phyloP scores from a whole-genome alignment of 495 filamentous ascomycete genomes.

The Lasiosphaeria hispida region DNA sequence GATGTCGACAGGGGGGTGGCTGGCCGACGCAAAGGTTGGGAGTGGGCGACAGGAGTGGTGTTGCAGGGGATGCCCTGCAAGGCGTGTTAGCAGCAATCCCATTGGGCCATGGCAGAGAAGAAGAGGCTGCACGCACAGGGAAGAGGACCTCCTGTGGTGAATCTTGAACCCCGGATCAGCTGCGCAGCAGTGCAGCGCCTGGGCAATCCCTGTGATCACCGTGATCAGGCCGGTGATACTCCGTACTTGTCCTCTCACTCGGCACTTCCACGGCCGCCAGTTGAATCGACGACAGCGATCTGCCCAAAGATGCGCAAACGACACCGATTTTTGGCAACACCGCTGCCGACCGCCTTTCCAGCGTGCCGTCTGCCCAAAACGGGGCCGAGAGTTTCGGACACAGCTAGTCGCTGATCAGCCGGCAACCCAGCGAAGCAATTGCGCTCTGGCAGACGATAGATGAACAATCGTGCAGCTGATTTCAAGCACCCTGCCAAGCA shows the following conservation, averaged over 20 bases:
- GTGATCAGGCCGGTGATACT: slow-evolving; percentile 10
- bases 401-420: slow-evolving; percentile 16
- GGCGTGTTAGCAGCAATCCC: slow-evolving; percentile 24
- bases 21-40: slow-evolving; percentile 21
- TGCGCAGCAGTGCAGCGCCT: slow-evolving; percentile 22
- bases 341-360: not conserved
- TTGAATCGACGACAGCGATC: slow-evolving; percentile 24
- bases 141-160: slow-evolving; percentile 27
- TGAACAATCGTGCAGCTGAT: slow-evolving; percentile 14
- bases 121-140: slow-evolving; percentile 20
- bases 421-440: not conserved
- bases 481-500: slow-evolving; percentile 5
- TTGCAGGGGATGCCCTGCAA: slow-evolving; percentile 23
- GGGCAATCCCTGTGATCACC: slow-evolving; percentile 32
- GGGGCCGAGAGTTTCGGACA: slow-evolving; percentile 1
- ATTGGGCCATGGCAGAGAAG: slow-evolving; percentile 24
- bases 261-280: slow-evolving; percentile 30
- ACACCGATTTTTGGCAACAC: not conserved
- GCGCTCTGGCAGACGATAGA: not conserved
- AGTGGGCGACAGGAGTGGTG: slow-evolving; percentile 12
- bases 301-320: slow-evolving; percentile 14
- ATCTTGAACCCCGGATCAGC: slow-evolving; percentile 34
- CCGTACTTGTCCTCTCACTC: slow-evolving; percentile 12
- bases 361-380: slow-evolving; percentile 1
- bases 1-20: slow-evolving; percentile 4